phyloP scores from a whole-genome alignment of 352 stramenopile species.

The Chrysophaeum taylorii region DNA sequence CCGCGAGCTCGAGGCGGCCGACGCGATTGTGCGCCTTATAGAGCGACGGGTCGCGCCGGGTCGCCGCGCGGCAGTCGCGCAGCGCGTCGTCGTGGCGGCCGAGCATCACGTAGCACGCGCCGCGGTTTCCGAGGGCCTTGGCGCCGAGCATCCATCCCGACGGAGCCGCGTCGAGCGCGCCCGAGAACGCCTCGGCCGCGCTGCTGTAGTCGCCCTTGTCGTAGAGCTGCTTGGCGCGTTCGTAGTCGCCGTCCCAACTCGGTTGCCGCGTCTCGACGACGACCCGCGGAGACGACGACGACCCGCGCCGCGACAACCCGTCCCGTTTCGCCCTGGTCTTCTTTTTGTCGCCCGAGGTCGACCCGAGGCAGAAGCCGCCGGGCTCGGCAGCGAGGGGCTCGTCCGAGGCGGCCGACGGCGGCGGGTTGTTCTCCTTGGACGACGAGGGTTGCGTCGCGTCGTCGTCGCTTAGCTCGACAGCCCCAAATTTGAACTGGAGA shows the following conservation, averaged over 20 bases:
- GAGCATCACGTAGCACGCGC: slow-evolving; percentile 1
- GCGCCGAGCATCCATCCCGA: not conserved
- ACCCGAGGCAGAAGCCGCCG: too few species aligned
- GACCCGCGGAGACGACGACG: too few species aligned
- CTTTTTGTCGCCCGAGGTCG: too few species aligned
- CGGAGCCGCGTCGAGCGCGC: not conserved
- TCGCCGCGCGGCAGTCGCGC: not conserved
- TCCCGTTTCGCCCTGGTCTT: too few species aligned
- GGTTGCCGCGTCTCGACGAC: too few species aligned
- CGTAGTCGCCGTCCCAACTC: not conserved
- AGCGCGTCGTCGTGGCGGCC: not conserved
- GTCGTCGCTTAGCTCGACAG: too few species aligned
- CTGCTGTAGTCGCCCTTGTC: not conserved
- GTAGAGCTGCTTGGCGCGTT: not conserved
- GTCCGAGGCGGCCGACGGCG: too few species aligned
- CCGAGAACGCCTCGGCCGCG: not conserved
- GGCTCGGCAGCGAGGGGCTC: too few species aligned
- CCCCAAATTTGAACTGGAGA: too few species aligned
- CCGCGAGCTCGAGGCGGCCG: not conserved
- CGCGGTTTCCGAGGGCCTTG: slow-evolving; percentile 7
- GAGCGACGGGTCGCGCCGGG: not conserved
- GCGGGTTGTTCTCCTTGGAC: too few species aligned
- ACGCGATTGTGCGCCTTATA: slow-evolving; percentile 1
- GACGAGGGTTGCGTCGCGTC: too few species aligned
- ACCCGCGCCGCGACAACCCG: too few species aligned